Percentiles rank a stretch among this genome's conserved stretches.
Evolutionary conservation across 2,329 filamentous ascomycete genomes (phyloP).

Genomic region (Penicillium palitans): DNA sequence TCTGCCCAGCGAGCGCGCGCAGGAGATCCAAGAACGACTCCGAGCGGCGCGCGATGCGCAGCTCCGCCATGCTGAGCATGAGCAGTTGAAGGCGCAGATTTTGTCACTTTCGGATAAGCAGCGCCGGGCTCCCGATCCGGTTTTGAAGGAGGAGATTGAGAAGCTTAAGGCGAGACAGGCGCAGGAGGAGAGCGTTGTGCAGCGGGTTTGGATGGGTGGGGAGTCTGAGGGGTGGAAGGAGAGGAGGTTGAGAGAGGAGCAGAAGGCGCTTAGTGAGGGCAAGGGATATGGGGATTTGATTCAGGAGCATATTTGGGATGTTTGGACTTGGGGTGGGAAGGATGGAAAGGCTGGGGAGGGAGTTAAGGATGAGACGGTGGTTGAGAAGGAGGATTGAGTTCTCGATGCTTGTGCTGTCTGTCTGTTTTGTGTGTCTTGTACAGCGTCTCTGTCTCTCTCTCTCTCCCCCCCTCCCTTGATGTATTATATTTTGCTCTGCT

Average conservation of each 20-base stretch:
- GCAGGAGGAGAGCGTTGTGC: slow-evolving; percentile 32
- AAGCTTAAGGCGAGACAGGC: slow-evolving; percentile 33
- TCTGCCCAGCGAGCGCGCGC: slow-evolving; percentile 37
- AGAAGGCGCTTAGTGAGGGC: slow-evolving; percentile 44
- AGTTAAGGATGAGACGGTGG: slow-evolving; percentile 23
- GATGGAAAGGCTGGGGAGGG: slow-evolving; percentile 19
- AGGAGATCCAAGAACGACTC: slow-evolving; percentile 35
- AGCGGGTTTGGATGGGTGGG: slow-evolving; percentile 43
- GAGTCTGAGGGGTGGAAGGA: slow-evolving; percentile 48
- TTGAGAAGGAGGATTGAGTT: slow-evolving; percentile 11
- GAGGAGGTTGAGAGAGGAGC: slow-evolving; percentile 43
- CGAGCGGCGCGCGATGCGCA: slow-evolving; percentile 29
- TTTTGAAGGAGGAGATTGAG: slow-evolving; percentile 34
- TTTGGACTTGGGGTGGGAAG: slow-evolving; percentile 44
- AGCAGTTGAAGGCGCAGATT: slow-evolving; percentile 26
- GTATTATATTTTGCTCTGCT: slow-evolving; percentile 16
- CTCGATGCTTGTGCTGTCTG: background rate
- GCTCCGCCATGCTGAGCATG: slow-evolving; percentile 16
- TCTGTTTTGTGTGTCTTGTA: background rate
- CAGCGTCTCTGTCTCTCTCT: slow-evolving; percentile 4
- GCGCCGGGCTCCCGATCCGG: slow-evolving; percentile 1
- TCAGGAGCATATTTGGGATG: slow-evolving; percentile 49
- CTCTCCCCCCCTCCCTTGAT: slow-evolving; percentile 1
- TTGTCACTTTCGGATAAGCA: slow-evolving; percentile 28
- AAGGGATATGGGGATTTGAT: slow-evolving; percentile 50